These are phyloP conservation scores for Xylariaceae sp. DNA, from an alignment of 2,329 filamentous ascomycete genomes.

Conservation along the genomic window DNA sequence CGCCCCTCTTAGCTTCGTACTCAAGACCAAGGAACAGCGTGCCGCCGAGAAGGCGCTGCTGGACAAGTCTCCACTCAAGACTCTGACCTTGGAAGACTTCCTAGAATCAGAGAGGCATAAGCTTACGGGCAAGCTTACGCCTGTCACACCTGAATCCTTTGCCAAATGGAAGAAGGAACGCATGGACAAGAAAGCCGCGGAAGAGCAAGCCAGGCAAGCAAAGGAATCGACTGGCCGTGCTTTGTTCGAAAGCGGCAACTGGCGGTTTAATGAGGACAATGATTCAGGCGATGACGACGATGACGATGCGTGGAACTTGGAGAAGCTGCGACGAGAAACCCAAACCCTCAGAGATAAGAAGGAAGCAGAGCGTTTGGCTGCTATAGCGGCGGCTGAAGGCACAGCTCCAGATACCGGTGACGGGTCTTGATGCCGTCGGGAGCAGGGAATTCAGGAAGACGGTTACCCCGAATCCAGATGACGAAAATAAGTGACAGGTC, in stretches of 20 bases:
- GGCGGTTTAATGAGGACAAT: conserved; percentile 63
- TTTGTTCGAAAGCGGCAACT: conserved; percentile 95
- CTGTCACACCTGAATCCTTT: conserved; percentile 87
- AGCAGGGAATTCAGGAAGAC: conserved; percentile 6
- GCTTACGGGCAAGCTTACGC: conserved; percentile 83
- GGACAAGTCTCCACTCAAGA: conserved; percentile 93
- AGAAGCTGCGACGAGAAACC: conserved; percentile 78
- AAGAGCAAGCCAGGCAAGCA: conserved; percentile 80
- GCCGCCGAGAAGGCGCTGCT: conserved; percentile 91
- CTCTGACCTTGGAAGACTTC: conserved; percentile 94
- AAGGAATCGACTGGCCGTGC: conserved; percentile 95
- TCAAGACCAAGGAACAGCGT: conserved; percentile 96
- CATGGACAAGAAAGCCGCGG: conserved; percentile 89
- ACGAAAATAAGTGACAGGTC: conserved; percentile 17
- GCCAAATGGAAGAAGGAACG: conserved; percentile 97
- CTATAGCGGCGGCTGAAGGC: conserved; percentile 28
- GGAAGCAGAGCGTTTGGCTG: conserved; percentile 64
- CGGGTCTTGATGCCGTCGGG: conserved; percentile 28
- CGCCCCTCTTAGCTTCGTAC: conserved; percentile 63
- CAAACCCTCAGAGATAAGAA: conserved; percentile 67
- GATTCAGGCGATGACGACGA: conserved; percentile 54
- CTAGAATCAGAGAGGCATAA: conserved; percentile 95
- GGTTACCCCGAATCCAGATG: conserved; percentile 4
- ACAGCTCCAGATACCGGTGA: conserved; percentile 35
- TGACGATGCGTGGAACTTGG: conserved; percentile 66